phyloP scores from a whole-genome alignment of 2,329 filamentous ascomycete genomes.

The Trichoderma simmonsii region DNA sequence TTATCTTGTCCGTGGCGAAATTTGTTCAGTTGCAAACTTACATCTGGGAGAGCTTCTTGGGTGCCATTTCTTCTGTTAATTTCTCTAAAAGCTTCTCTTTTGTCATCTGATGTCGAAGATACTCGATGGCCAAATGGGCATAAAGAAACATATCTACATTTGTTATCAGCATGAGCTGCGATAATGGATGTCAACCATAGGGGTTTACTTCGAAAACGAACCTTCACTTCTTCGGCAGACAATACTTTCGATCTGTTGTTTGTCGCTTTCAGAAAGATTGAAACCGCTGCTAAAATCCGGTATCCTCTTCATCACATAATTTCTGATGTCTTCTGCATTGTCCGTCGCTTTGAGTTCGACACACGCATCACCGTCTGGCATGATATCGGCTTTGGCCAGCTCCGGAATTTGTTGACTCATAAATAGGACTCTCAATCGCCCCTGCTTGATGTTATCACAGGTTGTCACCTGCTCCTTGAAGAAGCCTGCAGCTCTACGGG shows the following conservation, averaged over 20 bases:
- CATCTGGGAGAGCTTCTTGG: not conserved
- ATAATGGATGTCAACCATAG: not conserved
- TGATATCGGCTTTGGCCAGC: not conserved
- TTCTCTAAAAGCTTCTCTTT: not conserved
- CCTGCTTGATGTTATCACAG: not conserved
- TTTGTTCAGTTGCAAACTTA: not conserved
- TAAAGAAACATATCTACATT: conserved; percentile 2
- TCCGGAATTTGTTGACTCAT: not conserved
- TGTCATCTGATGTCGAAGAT: not conserved
- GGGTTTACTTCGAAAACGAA: rapidly evolving
- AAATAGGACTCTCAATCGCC: not conserved
- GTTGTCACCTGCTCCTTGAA: not conserved
- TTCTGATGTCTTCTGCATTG: not conserved
- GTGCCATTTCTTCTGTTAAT: not conserved
- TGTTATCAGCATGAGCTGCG: not conserved
- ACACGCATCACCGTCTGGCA: not conserved
- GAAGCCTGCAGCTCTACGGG: not conserved
- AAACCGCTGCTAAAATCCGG: not conserved
- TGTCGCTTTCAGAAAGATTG: not conserved
- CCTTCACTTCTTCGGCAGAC: not conserved
- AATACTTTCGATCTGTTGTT: not conserved
- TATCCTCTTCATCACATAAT: not conserved
- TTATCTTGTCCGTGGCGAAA: rapidly evolving
- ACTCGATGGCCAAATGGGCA: not conserved
- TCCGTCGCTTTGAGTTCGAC: not conserved